Percentiles rank a stretch among this genome's conserved stretches.
Conservation (phyloP, 768 basidiomycete genomes). For the Tephrocybe rancida region DNA sequence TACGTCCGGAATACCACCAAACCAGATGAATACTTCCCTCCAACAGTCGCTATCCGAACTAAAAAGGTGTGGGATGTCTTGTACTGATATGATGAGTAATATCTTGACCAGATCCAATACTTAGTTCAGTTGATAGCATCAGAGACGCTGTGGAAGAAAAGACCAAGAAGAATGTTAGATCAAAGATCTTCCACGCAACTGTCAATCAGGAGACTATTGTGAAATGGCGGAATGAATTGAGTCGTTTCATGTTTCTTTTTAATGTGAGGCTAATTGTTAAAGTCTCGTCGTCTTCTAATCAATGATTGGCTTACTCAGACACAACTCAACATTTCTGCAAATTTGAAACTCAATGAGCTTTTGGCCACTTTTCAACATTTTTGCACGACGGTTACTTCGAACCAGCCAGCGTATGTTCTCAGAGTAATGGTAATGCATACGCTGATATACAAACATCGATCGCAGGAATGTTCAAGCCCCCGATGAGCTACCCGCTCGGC, state of each 20-base stretch:
- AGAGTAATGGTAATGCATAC: background rate
- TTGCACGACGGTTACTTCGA: background rate
- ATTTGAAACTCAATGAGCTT: slow-evolving; percentile 13
- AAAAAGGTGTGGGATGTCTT: background rate
- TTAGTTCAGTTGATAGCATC: slow-evolving; percentile 3
- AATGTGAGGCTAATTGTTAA: slow-evolving; percentile 1
- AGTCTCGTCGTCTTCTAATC: background rate
- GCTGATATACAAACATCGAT: background rate
- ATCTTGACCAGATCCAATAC: background rate
- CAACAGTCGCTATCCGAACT: slow-evolving; percentile 7
- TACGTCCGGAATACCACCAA: background rate
- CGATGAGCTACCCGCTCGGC: background rate
- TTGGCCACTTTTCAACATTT: slow-evolving; percentile 1
- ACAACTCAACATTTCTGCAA: slow-evolving; percentile 9
- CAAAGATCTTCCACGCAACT: slow-evolving; percentile 4
- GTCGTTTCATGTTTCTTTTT: slow-evolving; percentile 3
- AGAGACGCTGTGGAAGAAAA: slow-evolving; percentile 2
- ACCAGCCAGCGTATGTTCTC: background rate
- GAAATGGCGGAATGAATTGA: slow-evolving; percentile 8
- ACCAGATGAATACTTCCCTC: background rate
- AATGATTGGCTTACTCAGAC: too few species aligned
- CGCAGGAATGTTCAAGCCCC: background rate
- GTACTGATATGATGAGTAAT: background rate
- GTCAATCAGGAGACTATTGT: slow-evolving; percentile 11
- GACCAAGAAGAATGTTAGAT: background rate